These are phyloP conservation scores for Phytophthora europaea DNA, from an alignment of 352 stramenopile genomes.

Conservation along the genomic window DNA sequence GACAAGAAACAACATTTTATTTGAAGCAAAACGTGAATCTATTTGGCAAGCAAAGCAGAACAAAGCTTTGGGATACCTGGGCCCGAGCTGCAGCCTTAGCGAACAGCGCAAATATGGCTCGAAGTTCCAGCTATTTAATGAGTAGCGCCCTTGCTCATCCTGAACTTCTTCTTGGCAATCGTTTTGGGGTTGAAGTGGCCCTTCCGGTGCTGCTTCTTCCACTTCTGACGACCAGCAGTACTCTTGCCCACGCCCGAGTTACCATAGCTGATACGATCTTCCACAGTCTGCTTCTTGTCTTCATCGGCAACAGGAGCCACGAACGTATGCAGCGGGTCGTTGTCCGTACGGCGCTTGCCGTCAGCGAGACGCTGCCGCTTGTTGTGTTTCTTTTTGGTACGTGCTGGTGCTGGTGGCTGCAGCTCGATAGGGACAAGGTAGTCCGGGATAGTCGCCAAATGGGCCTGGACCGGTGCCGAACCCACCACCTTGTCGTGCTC, in stretches of 20 bases:
- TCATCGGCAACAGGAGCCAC: slow-evolving; percentile 60
- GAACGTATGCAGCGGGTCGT: slow-evolving; percentile 98
- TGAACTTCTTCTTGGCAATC: slow-evolving; percentile 89
- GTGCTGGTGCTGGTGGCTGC: slow-evolving; percentile 82
- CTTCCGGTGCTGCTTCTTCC: slow-evolving; percentile 91
- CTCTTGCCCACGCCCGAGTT: slow-evolving; percentile 94
- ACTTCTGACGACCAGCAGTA: slow-evolving; percentile 94
- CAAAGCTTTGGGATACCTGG: slow-evolving; percentile 27
- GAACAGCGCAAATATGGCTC: slow-evolving; percentile 5
- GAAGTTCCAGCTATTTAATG: slow-evolving; percentile 52
- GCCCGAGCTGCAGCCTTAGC: neutral
- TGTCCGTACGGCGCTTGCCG: slow-evolving; percentile 91
- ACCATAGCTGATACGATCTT: slow-evolving; percentile 92
- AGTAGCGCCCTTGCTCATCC: slow-evolving; percentile 68
- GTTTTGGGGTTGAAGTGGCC: slow-evolving; percentile 95
- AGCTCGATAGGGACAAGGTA: slow-evolving; percentile 98
- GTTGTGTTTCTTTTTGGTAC: slow-evolving; percentile 79
- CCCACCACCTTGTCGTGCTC: slow-evolving; percentile 97
- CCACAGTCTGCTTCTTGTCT: slow-evolving; percentile 66
- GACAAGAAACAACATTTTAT: slow-evolving; percentile 14
- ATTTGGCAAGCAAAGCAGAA: slow-evolving; percentile 52
- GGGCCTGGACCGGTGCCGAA: slow-evolving; percentile 94
- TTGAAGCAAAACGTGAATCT: slow-evolving; percentile 45
- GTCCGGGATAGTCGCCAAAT: slow-evolving; percentile 96
- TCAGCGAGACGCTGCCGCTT: slow-evolving; percentile 70